Evolutionary conservation across 305 asterid species (phyloP).

Genomic region (Fraxinus paxiana): DNA sequence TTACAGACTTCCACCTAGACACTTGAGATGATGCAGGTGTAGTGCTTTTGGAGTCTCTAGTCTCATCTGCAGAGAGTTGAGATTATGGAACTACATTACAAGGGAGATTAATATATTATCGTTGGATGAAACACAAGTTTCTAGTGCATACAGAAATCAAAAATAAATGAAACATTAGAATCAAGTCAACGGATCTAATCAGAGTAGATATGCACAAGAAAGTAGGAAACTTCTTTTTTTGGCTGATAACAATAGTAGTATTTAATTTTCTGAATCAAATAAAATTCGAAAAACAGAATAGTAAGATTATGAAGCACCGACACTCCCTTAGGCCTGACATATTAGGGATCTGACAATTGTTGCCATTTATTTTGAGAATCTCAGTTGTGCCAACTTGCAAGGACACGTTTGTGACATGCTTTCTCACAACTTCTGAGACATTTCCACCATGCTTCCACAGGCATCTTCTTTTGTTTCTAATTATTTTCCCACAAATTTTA

Average conservation of each 20-base stretch:
- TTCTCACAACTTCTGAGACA: neutral
- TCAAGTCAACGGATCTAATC: neutral
- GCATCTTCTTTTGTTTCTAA: neutral
- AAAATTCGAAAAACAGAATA: neutral
- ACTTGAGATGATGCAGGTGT: constrained; percentile 48
- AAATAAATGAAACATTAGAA: neutral
- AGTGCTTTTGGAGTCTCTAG: constrained; percentile 42
- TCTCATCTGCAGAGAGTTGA: constrained; percentile 46
- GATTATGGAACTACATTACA: constrained; percentile 16
- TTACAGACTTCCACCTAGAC: constrained; percentile 76
- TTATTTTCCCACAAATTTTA: neutral
- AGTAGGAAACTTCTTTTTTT: neutral
- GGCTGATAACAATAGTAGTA: neutral
- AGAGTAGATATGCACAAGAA: neutral
- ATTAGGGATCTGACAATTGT: neutral
- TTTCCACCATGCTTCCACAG: neutral
- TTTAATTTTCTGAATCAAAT: neutral
- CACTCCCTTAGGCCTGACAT: neutral
- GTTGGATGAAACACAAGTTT: neutral
- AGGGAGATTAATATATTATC: constrained; percentile 9
- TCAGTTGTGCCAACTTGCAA: neutral
- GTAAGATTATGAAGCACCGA: neutral
- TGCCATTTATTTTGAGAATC: neutral
- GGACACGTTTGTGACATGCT: neutral
- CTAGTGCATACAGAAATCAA: neutral